phyloP scores from a whole-genome alignment of 2,329 filamentous ascomycete genomes.

The Fusarium caatingaense region DNA sequence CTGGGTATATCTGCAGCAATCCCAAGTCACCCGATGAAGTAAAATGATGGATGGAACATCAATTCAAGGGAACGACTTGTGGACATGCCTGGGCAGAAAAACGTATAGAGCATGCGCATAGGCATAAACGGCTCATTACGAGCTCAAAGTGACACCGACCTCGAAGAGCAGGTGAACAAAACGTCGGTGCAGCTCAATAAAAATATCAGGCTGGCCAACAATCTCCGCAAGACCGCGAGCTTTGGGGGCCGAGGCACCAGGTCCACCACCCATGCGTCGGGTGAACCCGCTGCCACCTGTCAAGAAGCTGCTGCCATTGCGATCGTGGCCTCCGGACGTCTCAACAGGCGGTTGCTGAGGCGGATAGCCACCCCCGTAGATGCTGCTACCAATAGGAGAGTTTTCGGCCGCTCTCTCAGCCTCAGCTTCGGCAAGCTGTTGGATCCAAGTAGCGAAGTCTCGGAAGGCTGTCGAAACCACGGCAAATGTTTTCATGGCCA shows the following conservation, averaged over 20 bases:
- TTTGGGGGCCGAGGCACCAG: slow-evolving; percentile 66
- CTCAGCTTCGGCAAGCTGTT: slow-evolving; percentile 71
- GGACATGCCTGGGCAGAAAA: slow-evolving; percentile 36
- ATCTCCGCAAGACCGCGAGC: slow-evolving; percentile 73
- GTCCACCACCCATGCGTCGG: slow-evolving; percentile 67
- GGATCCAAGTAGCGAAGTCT: slow-evolving; percentile 74
- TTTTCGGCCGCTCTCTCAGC: slow-evolving; percentile 66
- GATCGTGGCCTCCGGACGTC: slow-evolving; percentile 50
- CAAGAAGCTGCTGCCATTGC: slow-evolving; percentile 66
- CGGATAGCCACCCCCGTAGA: slow-evolving; percentile 52
- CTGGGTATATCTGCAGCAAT: slow-evolving; percentile 27
- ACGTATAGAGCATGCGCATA: slow-evolving; percentile 45
- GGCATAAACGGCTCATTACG: slow-evolving; percentile 51
- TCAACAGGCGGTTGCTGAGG: slow-evolving; percentile 47
- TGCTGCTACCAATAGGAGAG: slow-evolving; percentile 54
- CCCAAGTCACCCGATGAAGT: slow-evolving; percentile 12
- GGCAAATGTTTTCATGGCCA: slow-evolving; percentile 74
- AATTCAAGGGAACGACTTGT: slow-evolving; percentile 1
- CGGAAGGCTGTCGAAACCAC: slow-evolving; percentile 71
- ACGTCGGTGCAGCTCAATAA: slow-evolving; percentile 72
- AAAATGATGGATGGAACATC: slow-evolving; percentile 4
- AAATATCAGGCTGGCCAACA: slow-evolving; percentile 74
- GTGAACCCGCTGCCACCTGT: slow-evolving; percentile 67
- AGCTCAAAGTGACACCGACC: slow-evolving; percentile 65
- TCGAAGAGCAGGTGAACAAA: slow-evolving; percentile 73